phyloP scores from a whole-genome alignment of 1,139 yeast species.

The Taphrina communis region DNA sequence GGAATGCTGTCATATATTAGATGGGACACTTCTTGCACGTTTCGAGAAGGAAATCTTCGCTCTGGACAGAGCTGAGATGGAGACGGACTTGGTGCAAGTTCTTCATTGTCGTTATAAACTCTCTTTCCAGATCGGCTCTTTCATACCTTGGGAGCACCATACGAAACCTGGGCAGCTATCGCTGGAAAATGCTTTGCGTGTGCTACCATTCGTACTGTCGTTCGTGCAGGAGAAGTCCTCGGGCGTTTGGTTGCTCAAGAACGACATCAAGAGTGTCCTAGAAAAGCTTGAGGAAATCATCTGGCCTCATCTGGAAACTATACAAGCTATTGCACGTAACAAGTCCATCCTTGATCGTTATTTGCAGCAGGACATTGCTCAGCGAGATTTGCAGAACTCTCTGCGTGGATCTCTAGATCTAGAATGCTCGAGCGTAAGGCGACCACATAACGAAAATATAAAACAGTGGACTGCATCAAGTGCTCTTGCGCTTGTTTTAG shows the following conservation, averaged over 20 bases:
- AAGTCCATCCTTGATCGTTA: conserved; percentile 57
- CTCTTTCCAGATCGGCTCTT: conserved; percentile 63
- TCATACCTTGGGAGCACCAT: conserved; percentile 70
- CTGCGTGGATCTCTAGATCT: conserved; percentile 15
- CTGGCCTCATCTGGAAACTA: conserved; percentile 53
- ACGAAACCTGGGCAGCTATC: conserved; percentile 58
- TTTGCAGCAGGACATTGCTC: conserved; percentile 52
- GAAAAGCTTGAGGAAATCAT: conserved; percentile 75
- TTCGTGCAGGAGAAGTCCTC: conserved; percentile 67
- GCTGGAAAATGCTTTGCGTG: conserved; percentile 60
- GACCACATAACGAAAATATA: background rate
- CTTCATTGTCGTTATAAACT: conserved; percentile 80
- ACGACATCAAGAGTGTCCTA: conserved; percentile 72
- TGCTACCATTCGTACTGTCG: conserved; percentile 68
- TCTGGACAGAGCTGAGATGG: conserved; percentile 56
- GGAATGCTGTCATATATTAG: conserved; percentile 68
- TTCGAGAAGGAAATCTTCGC: conserved; percentile 63
- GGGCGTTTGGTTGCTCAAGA: conserved; percentile 58
- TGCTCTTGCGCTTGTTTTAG: conserved; percentile 78
- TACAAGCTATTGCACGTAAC: conserved; percentile 53
- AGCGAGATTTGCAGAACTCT: conserved; percentile 9
- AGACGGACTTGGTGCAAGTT: conserved; percentile 72
- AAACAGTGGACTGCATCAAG: conserved; percentile 52
- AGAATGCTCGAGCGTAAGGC: background rate
- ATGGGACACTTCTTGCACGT: conserved; percentile 67